Evolutionary conservation across 2,329 filamentous ascomycete genomes (phyloP).

Genomic region (Akanthomyces lecanii): DNA sequence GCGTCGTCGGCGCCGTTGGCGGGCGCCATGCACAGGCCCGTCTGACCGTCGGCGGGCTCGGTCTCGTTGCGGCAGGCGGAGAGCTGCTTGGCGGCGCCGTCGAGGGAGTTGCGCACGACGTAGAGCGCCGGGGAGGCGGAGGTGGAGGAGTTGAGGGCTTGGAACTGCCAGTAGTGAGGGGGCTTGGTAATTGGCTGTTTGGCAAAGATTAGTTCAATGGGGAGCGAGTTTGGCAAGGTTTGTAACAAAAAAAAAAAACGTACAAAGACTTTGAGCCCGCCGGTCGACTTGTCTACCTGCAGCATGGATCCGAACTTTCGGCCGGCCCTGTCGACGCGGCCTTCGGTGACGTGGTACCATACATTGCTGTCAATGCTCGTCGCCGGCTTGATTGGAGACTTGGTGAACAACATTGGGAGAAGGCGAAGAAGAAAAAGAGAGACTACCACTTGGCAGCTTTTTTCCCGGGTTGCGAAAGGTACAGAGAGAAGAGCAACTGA

Average conservation of each 20-base stretch:
- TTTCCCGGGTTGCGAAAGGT: too few relatives aligned
- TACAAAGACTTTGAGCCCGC: neutral
- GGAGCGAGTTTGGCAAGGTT: too few relatives aligned
- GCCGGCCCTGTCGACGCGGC: conserved; percentile 28
- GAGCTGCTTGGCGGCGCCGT: conserved; percentile 28
- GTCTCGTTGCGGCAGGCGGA: conserved; percentile 25
- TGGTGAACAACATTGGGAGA: conserved; percentile 10
- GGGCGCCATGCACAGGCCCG: conserved; percentile 27
- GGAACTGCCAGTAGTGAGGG: conserved; percentile 28
- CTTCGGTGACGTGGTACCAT: conserved; percentile 35
- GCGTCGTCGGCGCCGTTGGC: conserved; percentile 23
- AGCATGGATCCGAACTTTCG: conserved; percentile 23
- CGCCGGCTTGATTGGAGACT: conserved; percentile 6
- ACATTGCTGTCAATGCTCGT: conserved; percentile 31
- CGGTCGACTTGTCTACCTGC: neutral
- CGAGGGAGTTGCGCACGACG: conserved; percentile 27
- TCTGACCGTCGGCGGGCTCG: conserved; percentile 26
- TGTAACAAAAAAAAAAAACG: neutral
- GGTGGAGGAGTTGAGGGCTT: conserved; percentile 22
- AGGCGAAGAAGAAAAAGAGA: too few relatives aligned
- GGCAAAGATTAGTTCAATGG: too few relatives aligned
- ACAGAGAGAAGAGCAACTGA: too few relatives aligned
- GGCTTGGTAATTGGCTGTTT: conserved; percentile 7
- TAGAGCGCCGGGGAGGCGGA: conserved; percentile 25
- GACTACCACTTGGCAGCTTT: too few relatives aligned